Evolutionary conservation across 2,329 filamentous ascomycete species (phyloP).

Genomic region (Calonectria honghensis): DNA sequence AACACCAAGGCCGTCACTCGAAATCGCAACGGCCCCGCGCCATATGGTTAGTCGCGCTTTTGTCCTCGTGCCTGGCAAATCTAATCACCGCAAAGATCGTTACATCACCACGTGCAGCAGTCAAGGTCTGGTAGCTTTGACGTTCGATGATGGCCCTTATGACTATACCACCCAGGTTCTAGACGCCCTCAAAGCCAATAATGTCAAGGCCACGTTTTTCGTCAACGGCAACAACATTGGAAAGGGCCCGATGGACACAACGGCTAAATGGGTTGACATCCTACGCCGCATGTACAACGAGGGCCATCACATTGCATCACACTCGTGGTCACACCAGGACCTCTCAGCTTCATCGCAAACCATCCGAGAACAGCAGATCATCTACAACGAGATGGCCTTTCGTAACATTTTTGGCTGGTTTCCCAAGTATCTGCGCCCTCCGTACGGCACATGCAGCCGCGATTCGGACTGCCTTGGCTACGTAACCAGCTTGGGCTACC

Average conservation of each 20-base stretch:
- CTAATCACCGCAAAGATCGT: not conserved
- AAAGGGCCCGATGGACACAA: conserved; percentile 63
- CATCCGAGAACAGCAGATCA: conserved; percentile 63
- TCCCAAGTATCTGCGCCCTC: conserved; percentile 67
- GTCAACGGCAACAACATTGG: conserved; percentile 60
- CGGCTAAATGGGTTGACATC: conserved; percentile 59
- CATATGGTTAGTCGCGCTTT: not conserved
- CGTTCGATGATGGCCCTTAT: conserved; percentile 68
- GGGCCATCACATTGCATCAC: conserved; percentile 77
- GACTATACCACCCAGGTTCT: conserved; percentile 65
- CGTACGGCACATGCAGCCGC: conserved; percentile 66
- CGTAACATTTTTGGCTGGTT: conserved; percentile 63
- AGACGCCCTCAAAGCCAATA: conserved; percentile 58
- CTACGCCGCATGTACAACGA: conserved; percentile 68
- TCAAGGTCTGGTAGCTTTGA: conserved; percentile 64
- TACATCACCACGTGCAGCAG: conserved; percentile 63
- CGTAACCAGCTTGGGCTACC: conserved; percentile 70
- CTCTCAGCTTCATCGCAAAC: conserved; percentile 60
- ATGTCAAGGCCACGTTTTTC: conserved; percentile 63
- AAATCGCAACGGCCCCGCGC: not conserved
- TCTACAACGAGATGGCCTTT: conserved; percentile 48
- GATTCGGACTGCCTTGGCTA: conserved; percentile 59
- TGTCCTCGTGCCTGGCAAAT: not conserved
- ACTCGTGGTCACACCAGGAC: conserved; percentile 68
- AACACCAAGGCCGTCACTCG: conserved; percentile 1